Percentiles rank a stretch among this genome's conserved stretches.
These are phyloP conservation scores for Eleusine indica DNA, from an alignment of 176 grass and related monocot species.

Conservation along the genomic window DNA sequence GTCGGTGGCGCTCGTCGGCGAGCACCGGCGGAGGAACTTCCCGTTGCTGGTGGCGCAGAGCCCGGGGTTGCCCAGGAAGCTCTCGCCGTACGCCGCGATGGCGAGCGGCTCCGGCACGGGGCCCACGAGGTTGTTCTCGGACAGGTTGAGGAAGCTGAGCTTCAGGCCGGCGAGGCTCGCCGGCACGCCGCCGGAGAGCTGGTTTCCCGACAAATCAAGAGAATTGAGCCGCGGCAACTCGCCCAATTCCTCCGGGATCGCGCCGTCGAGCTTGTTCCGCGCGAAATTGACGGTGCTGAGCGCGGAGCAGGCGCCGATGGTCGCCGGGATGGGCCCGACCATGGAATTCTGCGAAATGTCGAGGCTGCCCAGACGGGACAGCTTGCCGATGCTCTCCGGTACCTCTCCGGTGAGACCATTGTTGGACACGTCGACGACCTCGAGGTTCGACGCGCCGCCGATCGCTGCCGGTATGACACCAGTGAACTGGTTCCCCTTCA, in stretches of 20 bases:
- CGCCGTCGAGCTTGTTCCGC: slow-evolving; percentile 60
- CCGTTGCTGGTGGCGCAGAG: slow-evolving; percentile 55
- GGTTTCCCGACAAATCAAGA: slow-evolving; percentile 63
- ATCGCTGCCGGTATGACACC: slow-evolving; percentile 64
- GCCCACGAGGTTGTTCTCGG: slow-evolving; percentile 59
- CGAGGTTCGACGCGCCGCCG: slow-evolving; percentile 37
- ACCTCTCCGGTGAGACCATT: slow-evolving; percentile 75
- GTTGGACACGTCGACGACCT: slow-evolving; percentile 48
- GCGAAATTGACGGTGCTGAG: slow-evolving; percentile 57
- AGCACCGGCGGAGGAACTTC: slow-evolving; percentile 53
- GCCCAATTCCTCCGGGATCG: slow-evolving; percentile 62
- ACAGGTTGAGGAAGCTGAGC: slow-evolving; percentile 69
- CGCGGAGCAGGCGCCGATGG: slow-evolving; percentile 58
- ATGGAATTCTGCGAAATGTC: slow-evolving; percentile 47
- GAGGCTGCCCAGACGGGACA: slow-evolving; percentile 48
- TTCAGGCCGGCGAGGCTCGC: slow-evolving; percentile 59
- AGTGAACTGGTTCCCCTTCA: slow-evolving; percentile 61
- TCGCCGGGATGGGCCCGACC: slow-evolving; percentile 58
- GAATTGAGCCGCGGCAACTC: slow-evolving; percentile 57
- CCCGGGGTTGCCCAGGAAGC: slow-evolving; percentile 71
- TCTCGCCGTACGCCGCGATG: slow-evolving; percentile 61
- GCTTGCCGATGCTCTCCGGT: slow-evolving; percentile 53
- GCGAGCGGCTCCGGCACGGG: slow-evolving; percentile 59
- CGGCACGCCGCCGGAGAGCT: slow-evolving; percentile 64
- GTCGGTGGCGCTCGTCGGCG: not conserved